Evolutionary conservation across 495 filamentous ascomycete species (phyloP).

Genomic region (Podospora pseudocomata): DNA sequence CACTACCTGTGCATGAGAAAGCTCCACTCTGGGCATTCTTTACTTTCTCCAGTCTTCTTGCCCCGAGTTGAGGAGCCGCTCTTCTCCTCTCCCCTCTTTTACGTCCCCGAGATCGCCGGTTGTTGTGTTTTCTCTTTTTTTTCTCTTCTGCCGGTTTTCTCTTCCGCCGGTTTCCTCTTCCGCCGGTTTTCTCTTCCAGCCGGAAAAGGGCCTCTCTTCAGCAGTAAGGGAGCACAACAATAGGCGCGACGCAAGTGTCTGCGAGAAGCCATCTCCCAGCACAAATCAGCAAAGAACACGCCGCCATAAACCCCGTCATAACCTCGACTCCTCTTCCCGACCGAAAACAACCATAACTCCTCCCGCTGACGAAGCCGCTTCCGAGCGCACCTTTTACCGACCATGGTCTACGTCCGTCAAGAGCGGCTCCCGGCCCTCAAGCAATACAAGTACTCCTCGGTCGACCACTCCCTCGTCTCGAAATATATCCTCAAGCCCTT

Average conservation of each 20-base stretch:
- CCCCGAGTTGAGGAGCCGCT: not conserved
- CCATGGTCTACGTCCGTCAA: conserved; percentile 84
- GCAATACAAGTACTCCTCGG: conserved; percentile 86
- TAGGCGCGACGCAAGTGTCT: too few species aligned
- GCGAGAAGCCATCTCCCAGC: not conserved
- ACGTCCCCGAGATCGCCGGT: not conserved
- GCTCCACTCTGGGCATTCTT: not conserved
- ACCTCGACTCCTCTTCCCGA: not conserved
- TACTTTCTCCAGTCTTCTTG: conserved; percentile 1
- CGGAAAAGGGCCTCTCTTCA: too few species aligned
- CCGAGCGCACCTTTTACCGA: conserved; percentile 20
- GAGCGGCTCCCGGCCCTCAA: conserved; percentile 81
- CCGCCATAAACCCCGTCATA: not conserved
- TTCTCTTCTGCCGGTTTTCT: not conserved
- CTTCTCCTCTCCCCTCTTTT: conserved; percentile 1
- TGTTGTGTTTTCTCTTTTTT: not conserved
- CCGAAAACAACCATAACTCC: not conserved
- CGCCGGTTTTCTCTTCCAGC: too few species aligned
- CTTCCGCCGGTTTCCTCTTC: too few species aligned
- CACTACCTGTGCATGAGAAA: not conserved
- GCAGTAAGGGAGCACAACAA: too few species aligned
- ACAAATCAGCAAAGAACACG: not conserved
- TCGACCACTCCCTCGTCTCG: conserved; percentile 86
- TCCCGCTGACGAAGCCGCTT: not conserved
- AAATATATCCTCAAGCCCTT: conserved; percentile 94